Evolutionary conservation across 176 grass and related monocot genomes (phyloP).

Genomic region (Avena eriantha): DNA sequence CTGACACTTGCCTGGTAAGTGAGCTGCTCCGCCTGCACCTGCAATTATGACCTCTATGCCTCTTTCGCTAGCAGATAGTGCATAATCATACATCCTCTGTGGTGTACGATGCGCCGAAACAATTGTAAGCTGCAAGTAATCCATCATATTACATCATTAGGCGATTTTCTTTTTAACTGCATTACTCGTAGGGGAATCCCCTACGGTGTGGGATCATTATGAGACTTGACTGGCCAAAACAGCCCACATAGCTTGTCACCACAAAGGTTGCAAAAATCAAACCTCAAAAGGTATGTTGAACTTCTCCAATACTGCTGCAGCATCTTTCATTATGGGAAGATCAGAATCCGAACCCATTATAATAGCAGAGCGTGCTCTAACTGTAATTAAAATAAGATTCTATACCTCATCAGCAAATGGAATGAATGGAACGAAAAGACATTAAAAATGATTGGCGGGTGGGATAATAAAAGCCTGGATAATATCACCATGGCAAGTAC

Average conservation of each 20-base stretch:
- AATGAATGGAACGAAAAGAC: background rate
- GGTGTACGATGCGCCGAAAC: slow-evolving; percentile 92
- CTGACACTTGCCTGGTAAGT: slow-evolving; percentile 77
- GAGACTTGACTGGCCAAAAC: slow-evolving; percentile 14
- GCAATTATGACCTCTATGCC: slow-evolving; percentile 90
- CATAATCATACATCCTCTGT: slow-evolving; percentile 81
- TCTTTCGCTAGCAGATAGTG: slow-evolving; percentile 73
- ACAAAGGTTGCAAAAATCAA: slow-evolving; percentile 35
- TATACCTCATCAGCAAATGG: slow-evolving; percentile 28
- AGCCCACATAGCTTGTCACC: slow-evolving; percentile 28
- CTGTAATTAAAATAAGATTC: slow-evolving; percentile 46
- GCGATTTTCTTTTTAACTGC: too few relatives aligned
- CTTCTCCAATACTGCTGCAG: slow-evolving; percentile 59
- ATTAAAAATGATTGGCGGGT: slow-evolving; percentile 20
- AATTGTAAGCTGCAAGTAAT: slow-evolving; percentile 71
- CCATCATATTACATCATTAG: slow-evolving; percentile 17
- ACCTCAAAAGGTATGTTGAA: slow-evolving; percentile 87
- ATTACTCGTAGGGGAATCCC: too few relatives aligned
- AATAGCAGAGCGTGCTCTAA: slow-evolving; percentile 63
- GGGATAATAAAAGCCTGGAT: slow-evolving; percentile 10
- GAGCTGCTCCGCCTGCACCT: slow-evolving; percentile 87
- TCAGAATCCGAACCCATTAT: slow-evolving; percentile 98
- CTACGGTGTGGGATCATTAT: background rate
- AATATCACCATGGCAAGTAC: background rate
- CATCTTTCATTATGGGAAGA: slow-evolving; percentile 88